These are phyloP conservation scores for Solanum lignicaule DNA, from an alignment of 257 asterid genomes.

Conservation along the genomic window DNA sequence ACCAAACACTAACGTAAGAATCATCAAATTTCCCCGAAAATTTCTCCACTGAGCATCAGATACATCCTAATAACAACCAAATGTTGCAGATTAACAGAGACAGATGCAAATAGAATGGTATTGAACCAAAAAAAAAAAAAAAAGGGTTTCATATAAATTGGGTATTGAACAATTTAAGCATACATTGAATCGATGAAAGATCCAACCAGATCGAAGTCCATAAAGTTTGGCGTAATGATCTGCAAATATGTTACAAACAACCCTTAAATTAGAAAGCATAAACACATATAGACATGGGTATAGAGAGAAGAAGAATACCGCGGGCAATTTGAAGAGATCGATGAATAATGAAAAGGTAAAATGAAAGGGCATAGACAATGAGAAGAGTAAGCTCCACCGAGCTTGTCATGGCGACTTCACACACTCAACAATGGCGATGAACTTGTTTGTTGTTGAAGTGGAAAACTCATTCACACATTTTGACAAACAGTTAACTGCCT, in stretches of 20 bases:
- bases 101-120: neutral
- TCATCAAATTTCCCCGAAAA: slow-evolving; percentile 69
- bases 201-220: slow-evolving; percentile 42
- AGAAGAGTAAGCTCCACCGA: slow-evolving; percentile 54
- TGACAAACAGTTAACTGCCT: neutral
- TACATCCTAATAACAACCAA: slow-evolving; percentile 40
- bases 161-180: neutral
- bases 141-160: neutral
- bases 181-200: slow-evolving; percentile 39
- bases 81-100: neutral
- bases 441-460: neutral
- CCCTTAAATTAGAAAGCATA: neutral
- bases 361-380: slow-evolving; percentile 44
- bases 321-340: slow-evolving; percentile 85
- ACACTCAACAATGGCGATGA: neutral
- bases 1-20: slow-evolving; percentile 59
- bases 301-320: slow-evolving; percentile 23
- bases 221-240: slow-evolving; percentile 60
- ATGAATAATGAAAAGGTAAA: slow-evolving; percentile 51
- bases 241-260: slow-evolving; percentile 7
- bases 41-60: slow-evolving; percentile 98
- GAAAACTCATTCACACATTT: neutral
- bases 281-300: neutral
- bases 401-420: neutral
- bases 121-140: neutral